Conservation (phyloP, 345 rosid genomes). For the Clarkia xantiana region DNA sequence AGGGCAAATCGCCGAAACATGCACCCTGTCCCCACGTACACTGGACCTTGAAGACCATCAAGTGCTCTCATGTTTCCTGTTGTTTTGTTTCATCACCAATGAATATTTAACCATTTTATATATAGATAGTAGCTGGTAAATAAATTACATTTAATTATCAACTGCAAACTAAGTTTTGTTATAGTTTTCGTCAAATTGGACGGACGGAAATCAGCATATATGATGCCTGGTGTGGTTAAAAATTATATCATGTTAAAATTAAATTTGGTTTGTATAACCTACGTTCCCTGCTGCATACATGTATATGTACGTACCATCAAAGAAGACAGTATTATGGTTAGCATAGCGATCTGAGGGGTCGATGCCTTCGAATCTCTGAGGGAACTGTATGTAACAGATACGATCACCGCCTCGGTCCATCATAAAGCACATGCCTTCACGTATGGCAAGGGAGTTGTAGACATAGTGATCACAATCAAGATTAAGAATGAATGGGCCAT, state of each 20-base stretch:
- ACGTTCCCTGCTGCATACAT: neutral
- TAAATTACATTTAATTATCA: too few species aligned
- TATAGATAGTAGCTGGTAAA: too few species aligned
- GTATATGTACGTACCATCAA: constrained; percentile 37
- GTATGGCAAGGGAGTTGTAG: constrained; percentile 59
- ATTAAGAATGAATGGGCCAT: constrained; percentile 78
- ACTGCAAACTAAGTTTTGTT: too few species aligned
- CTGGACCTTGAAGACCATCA: constrained; percentile 90
- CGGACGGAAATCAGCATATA: too few species aligned
- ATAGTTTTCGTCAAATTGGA: too few species aligned
- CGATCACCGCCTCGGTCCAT: constrained; percentile 97
- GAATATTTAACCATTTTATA: too few species aligned
- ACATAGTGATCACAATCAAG: constrained; percentile 85
- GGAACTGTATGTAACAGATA: constrained; percentile 81
- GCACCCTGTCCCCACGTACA: constrained; percentile 88
- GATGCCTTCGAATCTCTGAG: constrained; percentile 89
- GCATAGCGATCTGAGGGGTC: constrained; percentile 93
- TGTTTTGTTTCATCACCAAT: too few species aligned
- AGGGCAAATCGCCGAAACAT: constrained; percentile 88
- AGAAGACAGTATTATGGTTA: constrained; percentile 83
- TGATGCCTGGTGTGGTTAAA: too few species aligned
- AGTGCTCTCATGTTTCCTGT: constrained; percentile 92
- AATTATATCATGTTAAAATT: too few species aligned
- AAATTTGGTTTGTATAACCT: too few species aligned
- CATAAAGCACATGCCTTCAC: constrained; percentile 94